A percentile compares a stretch with the other conserved stretches of the same genome.
Evolutionary conservation across 192 early-diverging fungal genomes (phyloP).

Genomic region (Entomortierella beljakovae): DNA sequence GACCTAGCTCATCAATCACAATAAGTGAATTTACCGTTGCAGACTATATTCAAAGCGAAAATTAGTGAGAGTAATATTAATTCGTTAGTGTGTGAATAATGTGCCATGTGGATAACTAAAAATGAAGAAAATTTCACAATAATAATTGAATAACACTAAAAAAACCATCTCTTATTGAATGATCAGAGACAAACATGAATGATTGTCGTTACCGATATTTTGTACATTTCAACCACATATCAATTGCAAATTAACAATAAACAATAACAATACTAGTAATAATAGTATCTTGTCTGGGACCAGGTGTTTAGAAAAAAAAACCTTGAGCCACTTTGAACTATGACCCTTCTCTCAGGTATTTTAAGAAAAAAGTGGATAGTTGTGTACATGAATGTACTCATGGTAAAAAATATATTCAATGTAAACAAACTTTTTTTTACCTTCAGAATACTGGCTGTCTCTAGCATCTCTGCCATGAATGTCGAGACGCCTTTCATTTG

Average conservation of each 20-base stretch:
- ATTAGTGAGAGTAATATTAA: not conserved
- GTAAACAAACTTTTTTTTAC: conserved; percentile 26
- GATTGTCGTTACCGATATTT: too few species aligned
- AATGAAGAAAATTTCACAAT: not conserved
- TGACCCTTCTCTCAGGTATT: too few species aligned
- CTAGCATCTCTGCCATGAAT: conserved; percentile 97
- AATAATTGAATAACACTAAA: not conserved
- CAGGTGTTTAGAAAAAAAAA: too few species aligned
- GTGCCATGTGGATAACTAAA: conserved; percentile 13
- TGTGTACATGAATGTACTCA: too few species aligned
- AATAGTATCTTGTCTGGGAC: too few species aligned
- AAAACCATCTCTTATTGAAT: too few species aligned
- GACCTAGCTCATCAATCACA: conserved; percentile 95
- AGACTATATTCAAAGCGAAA: too few species aligned
- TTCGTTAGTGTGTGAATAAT: not conserved
- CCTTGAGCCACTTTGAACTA: too few species aligned
- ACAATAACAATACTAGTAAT: too few species aligned
- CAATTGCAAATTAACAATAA: too few species aligned
- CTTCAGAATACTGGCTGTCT: conserved; percentile 91
- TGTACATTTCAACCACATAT: too few species aligned
- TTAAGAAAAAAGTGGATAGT: too few species aligned
- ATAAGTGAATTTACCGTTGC: conserved; percentile 88
- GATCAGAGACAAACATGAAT: not conserved
- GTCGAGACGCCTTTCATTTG: conserved; percentile 95
- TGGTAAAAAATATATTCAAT: not conserved